Percentiles rank a stretch among this genome's conserved stretches.
Evolutionary conservation across 768 basidiomycete species (phyloP).

Genomic region (Coprinopsis marcescibilis): DNA sequence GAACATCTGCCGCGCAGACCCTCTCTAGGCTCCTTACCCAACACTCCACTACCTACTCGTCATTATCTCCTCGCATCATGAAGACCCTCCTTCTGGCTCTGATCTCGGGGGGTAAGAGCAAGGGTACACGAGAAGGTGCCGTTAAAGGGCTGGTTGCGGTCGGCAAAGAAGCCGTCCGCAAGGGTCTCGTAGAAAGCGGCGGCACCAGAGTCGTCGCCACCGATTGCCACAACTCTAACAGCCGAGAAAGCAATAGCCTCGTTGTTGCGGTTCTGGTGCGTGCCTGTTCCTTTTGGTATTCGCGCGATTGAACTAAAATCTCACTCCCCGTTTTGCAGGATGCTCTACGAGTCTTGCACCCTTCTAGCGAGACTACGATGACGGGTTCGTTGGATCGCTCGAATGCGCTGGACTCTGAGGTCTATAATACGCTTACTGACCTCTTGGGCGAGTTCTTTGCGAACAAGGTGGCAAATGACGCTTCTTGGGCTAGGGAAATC

Average conservation of each 20-base stretch:
- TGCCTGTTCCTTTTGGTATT: conserved; percentile 1
- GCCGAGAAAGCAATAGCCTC: conserved; percentile 36
- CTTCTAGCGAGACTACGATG: conserved; percentile 47
- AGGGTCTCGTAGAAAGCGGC: conserved; percentile 76
- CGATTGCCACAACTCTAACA: conserved; percentile 43
- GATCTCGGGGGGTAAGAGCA: conserved; percentile 61
- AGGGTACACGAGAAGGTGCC: conserved; percentile 85
- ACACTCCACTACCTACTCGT: conserved; percentile 86
- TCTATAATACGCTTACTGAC: conserved; percentile 43
- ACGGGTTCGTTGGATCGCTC: conserved; percentile 49
- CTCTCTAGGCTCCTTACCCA: conserved; percentile 76
- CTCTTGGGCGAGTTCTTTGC: conserved; percentile 62
- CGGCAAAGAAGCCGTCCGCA: conserved; percentile 78
- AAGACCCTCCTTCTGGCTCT: conserved; percentile 90
- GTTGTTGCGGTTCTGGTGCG: conserved; percentile 60
- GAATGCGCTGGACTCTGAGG: conserved; percentile 41
- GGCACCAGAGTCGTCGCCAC: conserved; percentile 71
- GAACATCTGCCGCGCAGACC: conserved; percentile 77
- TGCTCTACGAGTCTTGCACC: conserved; percentile 53
- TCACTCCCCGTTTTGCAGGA: conserved; percentile 33
- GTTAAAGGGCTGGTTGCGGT: conserved; percentile 82
- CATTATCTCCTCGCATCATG: conserved; percentile 82
- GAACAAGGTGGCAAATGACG: conserved; percentile 48
- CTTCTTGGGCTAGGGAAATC: conserved; percentile 59
- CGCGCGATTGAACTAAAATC: neutral